Evolutionary conservation across 2,329 filamentous ascomycete genomes (phyloP).

Genomic region (Cytospora piceae): DNA sequence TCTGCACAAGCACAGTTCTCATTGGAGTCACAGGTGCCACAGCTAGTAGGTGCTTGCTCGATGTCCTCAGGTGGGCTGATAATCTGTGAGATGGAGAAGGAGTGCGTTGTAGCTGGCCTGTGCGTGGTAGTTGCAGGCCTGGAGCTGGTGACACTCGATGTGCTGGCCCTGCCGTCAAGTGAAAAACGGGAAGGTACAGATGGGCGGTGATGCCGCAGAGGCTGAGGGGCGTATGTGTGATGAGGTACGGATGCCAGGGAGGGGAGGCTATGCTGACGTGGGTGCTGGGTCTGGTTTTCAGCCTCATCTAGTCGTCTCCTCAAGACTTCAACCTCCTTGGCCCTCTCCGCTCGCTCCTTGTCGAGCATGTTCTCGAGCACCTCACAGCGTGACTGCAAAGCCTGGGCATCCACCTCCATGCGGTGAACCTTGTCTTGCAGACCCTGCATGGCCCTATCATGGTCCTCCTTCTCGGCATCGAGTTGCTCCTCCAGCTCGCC

Average conservation of each 20-base stretch:
- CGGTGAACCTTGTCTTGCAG: slow-evolving; percentile 59
- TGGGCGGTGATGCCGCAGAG: slow-evolving; percentile 28
- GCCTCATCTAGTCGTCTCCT: slow-evolving; percentile 27
- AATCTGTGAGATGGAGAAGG: slow-evolving; percentile 61
- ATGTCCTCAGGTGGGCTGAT: slow-evolving; percentile 56
- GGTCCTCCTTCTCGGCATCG: slow-evolving; percentile 61
- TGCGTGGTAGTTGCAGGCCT: slow-evolving; percentile 29
- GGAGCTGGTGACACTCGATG: slow-evolving; percentile 26
- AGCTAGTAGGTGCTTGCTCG: slow-evolving; percentile 48
- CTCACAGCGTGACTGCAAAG: slow-evolving; percentile 64
- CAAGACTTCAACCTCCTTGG: slow-evolving; percentile 29
- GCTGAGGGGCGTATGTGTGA: slow-evolving; percentile 27
- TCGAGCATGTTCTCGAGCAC: slow-evolving; percentile 67
- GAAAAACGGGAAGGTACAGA: slow-evolving; percentile 27
- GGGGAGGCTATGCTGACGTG: slow-evolving; percentile 28
- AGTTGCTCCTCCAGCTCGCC: slow-evolving; percentile 73
- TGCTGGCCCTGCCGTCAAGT: slow-evolving; percentile 24
- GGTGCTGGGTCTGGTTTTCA: slow-evolving; percentile 14
- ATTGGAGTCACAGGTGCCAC: slow-evolving; percentile 59
- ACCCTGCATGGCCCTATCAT: slow-evolving; percentile 61
- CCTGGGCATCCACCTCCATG: slow-evolving; percentile 69
- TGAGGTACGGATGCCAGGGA: slow-evolving; percentile 26
- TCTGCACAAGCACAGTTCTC: slow-evolving; percentile 63
- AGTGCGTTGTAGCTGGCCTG: slow-evolving; percentile 35
- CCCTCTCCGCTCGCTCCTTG: slow-evolving; percentile 56